Conservation (phyloP, 768 basidiomycete genomes). For the Pilatotrama ljubarskyi region DNA sequence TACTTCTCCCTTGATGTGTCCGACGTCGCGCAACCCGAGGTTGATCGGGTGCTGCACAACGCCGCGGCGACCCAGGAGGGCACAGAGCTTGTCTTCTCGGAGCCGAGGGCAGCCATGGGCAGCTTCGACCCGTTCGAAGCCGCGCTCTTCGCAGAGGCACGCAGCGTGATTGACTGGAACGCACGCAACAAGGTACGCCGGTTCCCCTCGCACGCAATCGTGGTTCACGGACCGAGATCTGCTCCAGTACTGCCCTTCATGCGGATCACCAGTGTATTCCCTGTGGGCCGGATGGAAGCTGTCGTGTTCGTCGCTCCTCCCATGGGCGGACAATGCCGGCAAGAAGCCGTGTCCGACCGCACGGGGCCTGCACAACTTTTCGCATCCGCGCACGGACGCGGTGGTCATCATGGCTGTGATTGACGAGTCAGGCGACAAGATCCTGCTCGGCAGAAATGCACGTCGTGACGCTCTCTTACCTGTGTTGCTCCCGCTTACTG, state of each 20-base stretch:
- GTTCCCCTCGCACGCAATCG: not conserved
- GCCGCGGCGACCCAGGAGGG: conserved; percentile 40
- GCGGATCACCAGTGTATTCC: conserved; percentile 78
- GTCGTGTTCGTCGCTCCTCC: conserved; percentile 70
- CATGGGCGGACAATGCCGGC: conserved; percentile 67
- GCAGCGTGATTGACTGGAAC: conserved; percentile 94
- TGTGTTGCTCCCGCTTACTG: not conserved
- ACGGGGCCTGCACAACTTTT: conserved; percentile 88
- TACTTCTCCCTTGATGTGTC: conserved; percentile 84
- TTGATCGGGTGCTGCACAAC: conserved; percentile 45
- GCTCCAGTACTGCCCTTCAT: conserved; percentile 82
- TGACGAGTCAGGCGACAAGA: conserved; percentile 75
- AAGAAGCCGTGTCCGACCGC: conserved; percentile 69
- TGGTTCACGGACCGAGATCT: not conserved
- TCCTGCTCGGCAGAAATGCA: conserved; percentile 87
- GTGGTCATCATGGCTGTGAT: conserved; percentile 92
- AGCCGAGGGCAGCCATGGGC: conserved; percentile 59
- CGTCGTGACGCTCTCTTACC: conserved; percentile 29
- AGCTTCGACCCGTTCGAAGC: conserved; percentile 65
- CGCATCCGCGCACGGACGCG: conserved; percentile 79
- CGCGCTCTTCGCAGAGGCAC: conserved; percentile 73
- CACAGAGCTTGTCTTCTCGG: conserved; percentile 54
- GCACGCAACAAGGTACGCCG: conserved; percentile 70
- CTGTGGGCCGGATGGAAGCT: conserved; percentile 98
- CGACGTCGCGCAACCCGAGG: conserved; percentile 44